Evolutionary conservation across 495 filamentous ascomycete species (phyloP), one percentile per base, ranked within the genome.

Genomic region (Penicillium lividum): DNA sequence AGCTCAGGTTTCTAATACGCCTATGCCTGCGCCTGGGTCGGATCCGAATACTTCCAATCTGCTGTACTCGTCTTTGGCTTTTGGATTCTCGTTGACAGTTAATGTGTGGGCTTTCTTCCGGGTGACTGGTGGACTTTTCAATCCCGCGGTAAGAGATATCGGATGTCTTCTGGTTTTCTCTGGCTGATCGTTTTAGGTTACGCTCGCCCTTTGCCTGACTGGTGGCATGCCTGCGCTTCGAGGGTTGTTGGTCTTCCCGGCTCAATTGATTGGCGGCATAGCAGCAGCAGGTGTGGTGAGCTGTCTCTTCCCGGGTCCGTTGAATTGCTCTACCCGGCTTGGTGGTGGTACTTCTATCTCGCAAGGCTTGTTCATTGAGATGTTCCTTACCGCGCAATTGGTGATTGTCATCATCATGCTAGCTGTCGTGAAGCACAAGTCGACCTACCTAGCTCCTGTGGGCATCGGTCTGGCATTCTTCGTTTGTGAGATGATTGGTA

Each of bases 61-160:
- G 36, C 70, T 93, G 18, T 96, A 87, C 68, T 87, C 93, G 47
- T 69, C 87, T 0, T 69, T 92, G 10, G 76, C 76, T 13, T 95
- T 94, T 61, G 91, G 89, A 1, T 84, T 92, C 64, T 85, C 86
- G 9, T 77, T 95, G 54, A 84, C 83, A 9, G 88, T 90, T 66
- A 94, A 93, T 64, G 89, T 89, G 2, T 96, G 89, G 90, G 82
- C 90, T 1, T 95, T 93, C 77, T 94, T 89, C 71, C 84, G 90
- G 9, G 83, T 94, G 33, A 86, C 81, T 3, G 91, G 91, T 8
- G 90, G 90, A 9, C 69, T 92, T 9, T 95, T 94, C 71, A 94
- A 95, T 63, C 92, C 92, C 0, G 88, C 85, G 40, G 88, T 85
- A 71, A 66, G 75, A 11, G 11, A 6, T n/a, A 40, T 40, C 13